phyloP scores from a whole-genome alignment of 805 yeast genomes.

The Hanseniaspora hatyaiensis region DNA sequence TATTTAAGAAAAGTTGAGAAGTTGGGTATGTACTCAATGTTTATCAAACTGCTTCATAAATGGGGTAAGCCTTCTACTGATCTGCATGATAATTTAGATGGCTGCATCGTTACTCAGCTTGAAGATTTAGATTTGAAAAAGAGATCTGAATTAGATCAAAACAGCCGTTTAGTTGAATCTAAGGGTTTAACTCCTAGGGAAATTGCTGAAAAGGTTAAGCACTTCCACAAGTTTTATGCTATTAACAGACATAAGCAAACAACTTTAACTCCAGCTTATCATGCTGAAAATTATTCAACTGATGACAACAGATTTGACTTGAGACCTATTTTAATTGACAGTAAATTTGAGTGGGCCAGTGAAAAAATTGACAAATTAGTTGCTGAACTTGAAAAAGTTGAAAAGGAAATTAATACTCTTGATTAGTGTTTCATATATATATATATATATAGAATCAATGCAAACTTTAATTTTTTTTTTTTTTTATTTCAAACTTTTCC shows the following conservation, averaged over 20 bases:
- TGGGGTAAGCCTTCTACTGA: slow-evolving; percentile 38
- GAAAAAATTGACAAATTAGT: slow-evolving; percentile 77
- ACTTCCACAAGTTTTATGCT: slow-evolving; percentile 86
- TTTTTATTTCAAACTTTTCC: slow-evolving; percentile 21
- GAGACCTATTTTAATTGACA: slow-evolving; percentile 88
- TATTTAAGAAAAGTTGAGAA: slow-evolving; percentile 79
- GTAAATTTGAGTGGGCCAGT: slow-evolving; percentile 80
- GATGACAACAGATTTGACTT: slow-evolving; percentile 94
- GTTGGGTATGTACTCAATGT: slow-evolving; percentile 95
- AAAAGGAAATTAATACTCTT: slow-evolving; percentile 26
- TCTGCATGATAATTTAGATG: slow-evolving; percentile 12
- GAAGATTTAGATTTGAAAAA: slow-evolving; percentile 3
- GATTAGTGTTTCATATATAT: slow-evolving; percentile 1
- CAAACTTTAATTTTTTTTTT: background rate
- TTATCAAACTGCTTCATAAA: slow-evolving; percentile 73
- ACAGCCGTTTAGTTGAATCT: slow-evolving; percentile 26
- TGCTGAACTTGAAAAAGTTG: slow-evolving; percentile 32
- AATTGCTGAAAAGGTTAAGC: slow-evolving; percentile 83
- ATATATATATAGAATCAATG: background rate
- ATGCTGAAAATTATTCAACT: slow-evolving; percentile 96
- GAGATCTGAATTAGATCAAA: background rate
- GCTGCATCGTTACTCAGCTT: slow-evolving; percentile 3
- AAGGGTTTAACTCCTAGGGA: slow-evolving; percentile 70
- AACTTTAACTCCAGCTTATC: slow-evolving; percentile 92
- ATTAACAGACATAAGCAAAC: slow-evolving; percentile 95